Evolutionary conservation across 768 basidiomycete genomes (phyloP).

Genomic region (Auricularia sp.): DNA sequence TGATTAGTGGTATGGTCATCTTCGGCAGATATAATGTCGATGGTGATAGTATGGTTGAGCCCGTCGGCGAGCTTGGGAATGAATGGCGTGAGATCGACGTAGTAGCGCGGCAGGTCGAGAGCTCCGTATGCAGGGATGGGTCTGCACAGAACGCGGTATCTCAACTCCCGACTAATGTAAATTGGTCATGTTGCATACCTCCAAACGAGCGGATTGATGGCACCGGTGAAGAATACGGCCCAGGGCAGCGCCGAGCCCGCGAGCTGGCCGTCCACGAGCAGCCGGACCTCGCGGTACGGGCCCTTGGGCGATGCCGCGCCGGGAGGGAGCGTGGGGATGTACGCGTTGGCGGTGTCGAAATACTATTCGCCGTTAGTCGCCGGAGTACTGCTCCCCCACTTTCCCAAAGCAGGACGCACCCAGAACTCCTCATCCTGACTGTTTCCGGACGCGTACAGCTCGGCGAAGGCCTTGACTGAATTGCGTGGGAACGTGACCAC

Average conservation of each 20-base stretch:
- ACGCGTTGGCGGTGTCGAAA: constrained; percentile 54
- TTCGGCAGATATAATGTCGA: constrained; percentile 69
- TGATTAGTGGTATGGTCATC: constrained; percentile 50
- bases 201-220: constrained; percentile 36
- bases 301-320: constrained; percentile 40
- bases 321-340: constrained; percentile 42
- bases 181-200: constrained; percentile 30
- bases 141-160: constrained; percentile 20
- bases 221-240: constrained; percentile 58
- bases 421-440: constrained; percentile 61
- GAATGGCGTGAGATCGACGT: constrained; percentile 70
- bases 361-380: constrained; percentile 34
- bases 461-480: constrained; percentile 55
- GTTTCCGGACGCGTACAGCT: constrained; percentile 62
- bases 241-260: constrained; percentile 54
- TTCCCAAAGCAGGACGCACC: constrained; percentile 31
- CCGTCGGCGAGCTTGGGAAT: constrained; percentile 60
- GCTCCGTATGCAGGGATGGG: constrained; percentile 73
- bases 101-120: constrained; percentile 68
- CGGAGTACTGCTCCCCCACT: constrained; percentile 1
- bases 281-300: constrained; percentile 53
- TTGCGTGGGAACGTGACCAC: constrained; percentile 64
- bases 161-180: not conserved
- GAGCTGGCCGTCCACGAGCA: constrained; percentile 45
- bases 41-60: constrained; percentile 55